phyloP scores from a whole-genome alignment of 2,329 filamentous ascomycete species.

The Epichloe sylvatica region DNA sequence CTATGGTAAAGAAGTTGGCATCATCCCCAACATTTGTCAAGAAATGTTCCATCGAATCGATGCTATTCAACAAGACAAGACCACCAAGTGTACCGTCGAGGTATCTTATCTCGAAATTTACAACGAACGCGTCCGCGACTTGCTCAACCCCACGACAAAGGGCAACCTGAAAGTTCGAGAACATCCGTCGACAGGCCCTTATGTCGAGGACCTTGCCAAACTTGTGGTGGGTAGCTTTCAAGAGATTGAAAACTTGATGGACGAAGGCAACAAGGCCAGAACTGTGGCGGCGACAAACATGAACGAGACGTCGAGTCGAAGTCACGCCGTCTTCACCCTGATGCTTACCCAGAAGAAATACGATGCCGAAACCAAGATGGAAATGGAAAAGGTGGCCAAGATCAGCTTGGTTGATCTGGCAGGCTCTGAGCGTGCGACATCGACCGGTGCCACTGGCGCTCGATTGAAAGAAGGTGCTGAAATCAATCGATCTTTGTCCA shows the following conservation, averaged over 20 bases:
- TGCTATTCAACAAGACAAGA: constrained; percentile 55
- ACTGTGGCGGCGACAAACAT: constrained; percentile 98
- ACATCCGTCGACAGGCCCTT: constrained; percentile 92
- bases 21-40: constrained; percentile 93
- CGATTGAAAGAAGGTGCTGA: constrained; percentile 94
- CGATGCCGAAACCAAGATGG: constrained; percentile 88
- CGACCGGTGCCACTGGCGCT: constrained; percentile 89
- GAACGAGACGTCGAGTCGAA: constrained; percentile 98
- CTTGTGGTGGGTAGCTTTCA: constrained; percentile 83
- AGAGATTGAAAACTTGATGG: constrained; percentile 96
- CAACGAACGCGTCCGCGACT: constrained; percentile 90
- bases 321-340: constrained; percentile 93
- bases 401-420: constrained; percentile 97
- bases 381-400: constrained; percentile 92
- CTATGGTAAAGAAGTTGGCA: constrained; percentile 87
- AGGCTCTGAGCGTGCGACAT: constrained; percentile 92
- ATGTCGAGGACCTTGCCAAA: constrained; percentile 95
- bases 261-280: constrained; percentile 96
- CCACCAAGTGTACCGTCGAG: constrained; percentile 80
- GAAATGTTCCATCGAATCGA: constrained; percentile 90
- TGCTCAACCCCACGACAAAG: constrained; percentile 89
- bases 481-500: constrained; percentile 94
- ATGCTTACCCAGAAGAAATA: constrained; percentile 89
- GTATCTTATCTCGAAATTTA: constrained; percentile 99
- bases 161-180: constrained; percentile 95